Conservation (phyloP, 2,329 filamentous ascomycete genomes). For the Chaetomiaceae sp. region DNA sequence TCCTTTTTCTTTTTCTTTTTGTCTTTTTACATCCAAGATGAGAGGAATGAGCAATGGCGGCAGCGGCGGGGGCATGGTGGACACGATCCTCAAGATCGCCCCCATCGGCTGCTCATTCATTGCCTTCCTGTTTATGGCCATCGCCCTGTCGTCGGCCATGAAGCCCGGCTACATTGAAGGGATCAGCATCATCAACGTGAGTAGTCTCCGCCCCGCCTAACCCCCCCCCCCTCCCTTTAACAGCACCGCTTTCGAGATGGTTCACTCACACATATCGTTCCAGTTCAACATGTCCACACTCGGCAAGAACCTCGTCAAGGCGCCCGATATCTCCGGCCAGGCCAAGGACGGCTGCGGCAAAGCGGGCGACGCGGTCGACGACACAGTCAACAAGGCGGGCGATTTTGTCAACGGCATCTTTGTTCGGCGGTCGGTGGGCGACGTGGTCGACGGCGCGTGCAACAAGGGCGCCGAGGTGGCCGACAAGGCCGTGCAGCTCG, state of each 20-base stretch:
- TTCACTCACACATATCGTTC: background rate
- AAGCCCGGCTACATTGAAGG: slow-evolving; percentile 13
- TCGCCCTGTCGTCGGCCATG: slow-evolving; percentile 15
- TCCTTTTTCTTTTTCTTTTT: background rate
- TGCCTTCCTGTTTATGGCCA: slow-evolving; percentile 16
- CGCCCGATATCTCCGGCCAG: slow-evolving; percentile 19
- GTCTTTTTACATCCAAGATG: slow-evolving; percentile 4
- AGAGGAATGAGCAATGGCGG: background rate
- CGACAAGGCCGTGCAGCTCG: slow-evolving; percentile 14
- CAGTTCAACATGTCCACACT: slow-evolving; percentile 42
- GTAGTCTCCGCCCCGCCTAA: too few relatives aligned
- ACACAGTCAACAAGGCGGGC: slow-evolving; percentile 11
- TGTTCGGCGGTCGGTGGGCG: slow-evolving; percentile 2
- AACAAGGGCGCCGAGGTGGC: slow-evolving; percentile 13
- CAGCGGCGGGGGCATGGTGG: background rate
- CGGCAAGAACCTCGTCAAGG: slow-evolving; percentile 35
- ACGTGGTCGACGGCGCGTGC: background rate
- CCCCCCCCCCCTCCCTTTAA: background rate
- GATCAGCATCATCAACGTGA: slow-evolving; percentile 17
- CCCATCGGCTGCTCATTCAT: slow-evolving; percentile 15
- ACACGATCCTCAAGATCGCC: slow-evolving; percentile 14
- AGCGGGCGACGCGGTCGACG: slow-evolving; percentile 13
- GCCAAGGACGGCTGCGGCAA: slow-evolving; percentile 9
- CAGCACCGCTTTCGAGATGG: background rate
- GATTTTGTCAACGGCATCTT: slow-evolving; percentile 18